Percentiles rank a stretch among this genome's conserved stretches.
phyloP scores from a whole-genome alignment of 2,329 filamentous ascomycete species.

The Penicillium hordei region DNA sequence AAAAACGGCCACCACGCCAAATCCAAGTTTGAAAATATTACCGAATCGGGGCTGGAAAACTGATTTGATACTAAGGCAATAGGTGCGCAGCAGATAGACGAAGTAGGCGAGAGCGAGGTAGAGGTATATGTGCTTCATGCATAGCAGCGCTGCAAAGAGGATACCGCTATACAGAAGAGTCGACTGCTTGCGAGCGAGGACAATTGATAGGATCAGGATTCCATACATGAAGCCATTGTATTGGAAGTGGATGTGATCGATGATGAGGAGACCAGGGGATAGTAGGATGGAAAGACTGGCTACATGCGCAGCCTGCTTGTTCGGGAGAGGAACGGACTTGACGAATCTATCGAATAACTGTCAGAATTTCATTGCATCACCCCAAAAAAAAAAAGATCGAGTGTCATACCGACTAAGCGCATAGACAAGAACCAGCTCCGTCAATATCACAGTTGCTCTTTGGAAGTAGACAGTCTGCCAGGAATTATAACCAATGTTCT shows the following conservation, averaged over 20 bases:
- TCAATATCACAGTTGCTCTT: constrained; percentile 78
- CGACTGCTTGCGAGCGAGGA: constrained; percentile 72
- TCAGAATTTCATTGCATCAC: neutral
- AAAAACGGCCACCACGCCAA: constrained; percentile 69
- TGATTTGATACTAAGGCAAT: constrained; percentile 78
- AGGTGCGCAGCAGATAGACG: constrained; percentile 82
- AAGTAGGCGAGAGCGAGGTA: constrained; percentile 97
- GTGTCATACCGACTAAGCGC: constrained; percentile 69
- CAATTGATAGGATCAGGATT: constrained; percentile 79
- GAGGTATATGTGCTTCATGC: constrained; percentile 97
- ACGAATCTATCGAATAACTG: constrained; percentile 60
- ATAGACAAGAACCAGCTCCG: constrained; percentile 80
- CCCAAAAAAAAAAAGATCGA: neutral
- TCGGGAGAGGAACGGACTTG: constrained; percentile 63
- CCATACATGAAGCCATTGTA: constrained; percentile 98
- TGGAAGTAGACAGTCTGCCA: constrained; percentile 96
- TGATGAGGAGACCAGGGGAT: constrained; percentile 90
- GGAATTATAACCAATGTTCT: constrained; percentile 80
- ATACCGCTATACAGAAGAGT: constrained; percentile 76
- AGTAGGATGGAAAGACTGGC: constrained; percentile 85
- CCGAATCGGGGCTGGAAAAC: constrained; percentile 72
- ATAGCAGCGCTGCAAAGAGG: constrained; percentile 79
- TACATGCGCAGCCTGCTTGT: constrained; percentile 77
- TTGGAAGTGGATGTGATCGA: constrained; percentile 98
- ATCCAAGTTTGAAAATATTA: constrained; percentile 81